These are phyloP conservation scores for Acrocalymma vagum DNA, from an alignment of 2,329 filamentous ascomycete species.

Conservation along the genomic window DNA sequence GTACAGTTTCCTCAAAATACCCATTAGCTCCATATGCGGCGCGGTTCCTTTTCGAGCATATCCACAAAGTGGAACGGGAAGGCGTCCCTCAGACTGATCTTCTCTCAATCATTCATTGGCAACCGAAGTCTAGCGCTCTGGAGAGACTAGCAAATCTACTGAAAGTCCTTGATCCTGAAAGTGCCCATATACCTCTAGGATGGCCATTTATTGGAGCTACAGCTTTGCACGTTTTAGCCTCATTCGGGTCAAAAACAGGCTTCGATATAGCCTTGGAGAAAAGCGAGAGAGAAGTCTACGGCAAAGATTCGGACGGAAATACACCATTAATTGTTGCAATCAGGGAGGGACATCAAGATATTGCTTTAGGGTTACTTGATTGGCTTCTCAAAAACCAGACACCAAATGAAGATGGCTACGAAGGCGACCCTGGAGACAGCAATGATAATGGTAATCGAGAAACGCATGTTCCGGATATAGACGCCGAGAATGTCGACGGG, in stretches of 20 bases:
- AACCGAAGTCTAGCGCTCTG: conserved; percentile 5
- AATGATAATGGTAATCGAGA: background rate
- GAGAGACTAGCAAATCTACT: conserved; percentile 10
- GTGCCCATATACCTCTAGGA: conserved; percentile 10
- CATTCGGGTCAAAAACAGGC: conserved; percentile 15
- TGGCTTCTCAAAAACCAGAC: conserved; percentile 1
- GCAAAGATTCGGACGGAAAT: conserved; percentile 14
- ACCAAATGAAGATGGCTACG: too few species aligned
- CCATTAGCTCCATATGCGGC: conserved; percentile 16
- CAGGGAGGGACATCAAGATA: conserved; percentile 14
- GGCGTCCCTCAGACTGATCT: conserved; percentile 14
- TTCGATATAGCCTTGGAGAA: conserved; percentile 4
- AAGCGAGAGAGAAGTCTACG: conserved; percentile 2
- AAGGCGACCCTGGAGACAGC: background rate
- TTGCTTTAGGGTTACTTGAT: conserved; percentile 14
- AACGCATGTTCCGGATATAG: conserved; percentile 5
- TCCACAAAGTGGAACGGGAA: conserved; percentile 15
- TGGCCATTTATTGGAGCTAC: conserved; percentile 18
- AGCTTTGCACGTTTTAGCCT: conserved; percentile 14
- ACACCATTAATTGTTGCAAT: conserved; percentile 18
- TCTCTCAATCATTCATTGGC: conserved; percentile 13
- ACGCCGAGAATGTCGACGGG: conserved; percentile 11
- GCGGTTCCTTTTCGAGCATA: conserved; percentile 17
- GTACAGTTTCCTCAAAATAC: conserved; percentile 14
- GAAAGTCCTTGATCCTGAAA: conserved; percentile 13